These are phyloP conservation scores for Isoetes taiwanensis DNA, from an alignment of 75 land plant species.

Conservation along the genomic window DNA sequence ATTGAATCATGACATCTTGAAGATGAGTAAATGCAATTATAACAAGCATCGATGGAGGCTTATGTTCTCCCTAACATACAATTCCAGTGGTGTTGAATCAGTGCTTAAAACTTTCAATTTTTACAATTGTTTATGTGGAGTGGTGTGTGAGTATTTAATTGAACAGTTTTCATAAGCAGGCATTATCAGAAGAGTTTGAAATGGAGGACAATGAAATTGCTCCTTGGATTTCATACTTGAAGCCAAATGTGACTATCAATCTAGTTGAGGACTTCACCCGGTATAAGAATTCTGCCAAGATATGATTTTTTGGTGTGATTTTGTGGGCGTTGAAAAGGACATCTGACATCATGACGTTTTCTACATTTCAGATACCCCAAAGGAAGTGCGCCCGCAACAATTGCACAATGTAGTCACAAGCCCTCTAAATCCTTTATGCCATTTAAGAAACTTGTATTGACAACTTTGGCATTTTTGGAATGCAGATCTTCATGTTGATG, in stretches of 20 bases:
- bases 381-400: conserved; percentile 54
- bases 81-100: too few relatives aligned
- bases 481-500: conserved; percentile 58
- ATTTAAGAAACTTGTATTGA: background rate
- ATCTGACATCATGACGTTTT: conserved; percentile 2
- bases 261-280: conserved; percentile 84
- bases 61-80: too few relatives aligned
- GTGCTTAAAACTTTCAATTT: too few relatives aligned
- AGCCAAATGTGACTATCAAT: conserved; percentile 91
- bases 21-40: too few relatives aligned
- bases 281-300: conserved; percentile 18
- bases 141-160: background rate
- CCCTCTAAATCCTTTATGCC: background rate
- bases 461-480: conserved; percentile 23
- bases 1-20: too few relatives aligned
- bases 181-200: conserved; percentile 14
- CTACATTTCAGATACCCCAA: conserved; percentile 44
- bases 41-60: too few relatives aligned
- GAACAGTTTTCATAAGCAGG: background rate
- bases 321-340: background rate
- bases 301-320: background rate
- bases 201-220: conserved; percentile 26
- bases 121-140: too few relatives aligned
- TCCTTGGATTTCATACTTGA: conserved; percentile 75
- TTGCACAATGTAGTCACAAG: conserved; percentile 75